Conservation (phyloP, 2,329 filamentous ascomycete genomes). For the Ambrosiella beaveri region DNA sequence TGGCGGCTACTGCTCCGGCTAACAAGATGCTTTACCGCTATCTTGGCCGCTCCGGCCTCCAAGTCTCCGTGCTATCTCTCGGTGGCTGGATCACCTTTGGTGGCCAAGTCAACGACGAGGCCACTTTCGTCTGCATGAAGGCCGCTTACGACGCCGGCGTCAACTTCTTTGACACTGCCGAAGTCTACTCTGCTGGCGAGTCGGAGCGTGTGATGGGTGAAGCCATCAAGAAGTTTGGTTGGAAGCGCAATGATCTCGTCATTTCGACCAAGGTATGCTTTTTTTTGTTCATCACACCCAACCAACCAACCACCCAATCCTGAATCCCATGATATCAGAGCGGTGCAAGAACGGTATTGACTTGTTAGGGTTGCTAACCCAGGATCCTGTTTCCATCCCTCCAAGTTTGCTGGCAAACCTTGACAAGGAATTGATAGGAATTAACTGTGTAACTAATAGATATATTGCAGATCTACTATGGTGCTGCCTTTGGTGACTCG, state of each 20-base stretch:
- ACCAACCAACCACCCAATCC: no score
- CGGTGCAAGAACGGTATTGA: neutral
- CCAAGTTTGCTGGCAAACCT: neutral
- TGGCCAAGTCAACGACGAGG: slow-evolving; percentile 44
- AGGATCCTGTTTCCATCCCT: neutral
- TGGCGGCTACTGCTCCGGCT: slow-evolving; percentile 18
- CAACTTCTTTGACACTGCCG: slow-evolving; percentile 47
- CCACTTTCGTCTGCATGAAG: slow-evolving; percentile 39
- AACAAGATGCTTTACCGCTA: slow-evolving; percentile 49
- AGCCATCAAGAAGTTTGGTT: slow-evolving; percentile 41
- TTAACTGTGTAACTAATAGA: neutral
- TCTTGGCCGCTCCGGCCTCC: slow-evolving; percentile 52
- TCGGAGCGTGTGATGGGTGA: slow-evolving; percentile 46
- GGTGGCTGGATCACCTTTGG: slow-evolving; percentile 62
- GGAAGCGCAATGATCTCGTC: slow-evolving; percentile 44
- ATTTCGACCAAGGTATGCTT: slow-evolving; percentile 35
- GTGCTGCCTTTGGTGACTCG: slow-evolving; percentile 40
- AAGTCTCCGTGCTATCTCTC: slow-evolving; percentile 56
- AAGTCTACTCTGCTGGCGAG: slow-evolving; percentile 41
- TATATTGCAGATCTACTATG: slow-evolving; percentile 36
- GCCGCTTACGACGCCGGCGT: slow-evolving; percentile 41
- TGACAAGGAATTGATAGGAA: neutral
- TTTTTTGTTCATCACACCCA: no score
- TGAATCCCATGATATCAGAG: neutral
- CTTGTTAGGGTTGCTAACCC: neutral